phyloP scores from a whole-genome alignment of 805 yeast genomes.

The Hanseniaspora opuntiae region DNA sequence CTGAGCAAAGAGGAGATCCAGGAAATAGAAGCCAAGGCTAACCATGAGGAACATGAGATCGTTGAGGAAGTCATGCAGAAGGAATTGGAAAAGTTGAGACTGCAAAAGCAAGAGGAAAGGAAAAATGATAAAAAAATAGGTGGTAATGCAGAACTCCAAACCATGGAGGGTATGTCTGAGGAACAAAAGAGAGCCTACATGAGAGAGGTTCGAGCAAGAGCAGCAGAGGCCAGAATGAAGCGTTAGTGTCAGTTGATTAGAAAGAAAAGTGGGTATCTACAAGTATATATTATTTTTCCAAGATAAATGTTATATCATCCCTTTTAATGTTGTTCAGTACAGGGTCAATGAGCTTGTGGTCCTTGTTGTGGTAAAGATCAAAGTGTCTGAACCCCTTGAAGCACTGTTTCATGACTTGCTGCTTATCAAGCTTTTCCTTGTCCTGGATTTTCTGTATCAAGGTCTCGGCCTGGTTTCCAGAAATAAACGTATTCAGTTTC shows the following conservation, averaged over 20 bases:
- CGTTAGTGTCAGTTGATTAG: conserved; percentile 18
- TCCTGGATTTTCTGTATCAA: conserved; percentile 18
- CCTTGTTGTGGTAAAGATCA: conserved; percentile 29
- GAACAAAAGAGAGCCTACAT: conserved; percentile 65
- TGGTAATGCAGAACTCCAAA: conserved; percentile 25
- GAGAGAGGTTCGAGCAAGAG: conserved; percentile 91
- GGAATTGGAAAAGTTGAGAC: conserved; percentile 30
- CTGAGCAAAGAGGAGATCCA: conserved; percentile 45
- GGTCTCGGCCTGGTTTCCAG: conserved; percentile 37
- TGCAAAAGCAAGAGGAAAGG: conserved; percentile 27
- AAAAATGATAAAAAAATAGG: conserved; percentile 18
- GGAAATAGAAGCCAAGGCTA: conserved; percentile 26
- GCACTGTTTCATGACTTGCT: conserved; percentile 41
- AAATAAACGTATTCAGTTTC: conserved; percentile 17
- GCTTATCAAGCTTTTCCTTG: conserved; percentile 22
- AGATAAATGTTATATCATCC: conserved; percentile 4
- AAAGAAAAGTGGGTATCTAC: conserved; percentile 26
- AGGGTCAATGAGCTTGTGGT: conserved; percentile 9
- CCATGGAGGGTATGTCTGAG: conserved; percentile 50
- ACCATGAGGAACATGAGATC: conserved; percentile 28
- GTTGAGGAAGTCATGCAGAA: conserved; percentile 32
- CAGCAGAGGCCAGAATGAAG: conserved; percentile 77
- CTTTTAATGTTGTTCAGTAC: conserved; percentile 7
- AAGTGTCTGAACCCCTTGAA: conserved; percentile 51
- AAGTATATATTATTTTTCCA: conserved; percentile 12